phyloP scores from a whole-genome alignment of 495 filamentous ascomycete species.

The Annulohypoxylon nitens region DNA sequence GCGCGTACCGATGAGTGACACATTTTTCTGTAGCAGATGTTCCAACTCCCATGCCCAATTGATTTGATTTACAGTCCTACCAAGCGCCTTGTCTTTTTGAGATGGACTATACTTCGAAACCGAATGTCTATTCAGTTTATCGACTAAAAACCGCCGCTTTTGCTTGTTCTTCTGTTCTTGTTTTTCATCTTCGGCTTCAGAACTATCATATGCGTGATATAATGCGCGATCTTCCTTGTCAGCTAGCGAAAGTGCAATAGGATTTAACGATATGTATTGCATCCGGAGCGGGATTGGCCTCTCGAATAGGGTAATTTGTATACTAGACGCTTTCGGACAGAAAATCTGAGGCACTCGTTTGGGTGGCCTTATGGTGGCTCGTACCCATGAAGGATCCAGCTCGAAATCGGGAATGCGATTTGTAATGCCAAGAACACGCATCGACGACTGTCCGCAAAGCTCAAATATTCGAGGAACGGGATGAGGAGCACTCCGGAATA shows the following conservation, averaged over 20 bases:
- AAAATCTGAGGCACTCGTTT: slow-evolving; percentile 76
- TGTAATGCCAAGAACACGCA: slow-evolving; percentile 87
- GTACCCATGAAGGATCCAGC: slow-evolving; percentile 78
- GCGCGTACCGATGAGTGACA: slow-evolving; percentile 81
- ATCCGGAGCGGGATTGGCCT: slow-evolving; percentile 87
- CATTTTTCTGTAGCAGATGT: slow-evolving; percentile 86
- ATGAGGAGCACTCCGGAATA: slow-evolving; percentile 86
- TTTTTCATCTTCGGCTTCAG: slow-evolving; percentile 74
- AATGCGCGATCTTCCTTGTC: slow-evolving; percentile 71
- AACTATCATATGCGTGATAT: slow-evolving; percentile 56
- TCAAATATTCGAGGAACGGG: slow-evolving; percentile 83
- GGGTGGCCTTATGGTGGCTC: slow-evolving; percentile 70
- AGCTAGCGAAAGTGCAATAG: slow-evolving; percentile 87
- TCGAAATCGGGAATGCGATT: slow-evolving; percentile 68
- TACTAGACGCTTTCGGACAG: slow-evolving; percentile 74
- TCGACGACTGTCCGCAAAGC: slow-evolving; percentile 82
- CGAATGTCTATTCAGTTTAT: slow-evolving; percentile 90
- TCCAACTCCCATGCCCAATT: slow-evolving; percentile 95
- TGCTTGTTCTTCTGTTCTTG: slow-evolving; percentile 66
- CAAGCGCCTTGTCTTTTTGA: slow-evolving; percentile 83
- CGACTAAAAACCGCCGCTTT: slow-evolving; percentile 73
- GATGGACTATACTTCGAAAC: slow-evolving; percentile 81
- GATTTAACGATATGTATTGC: slow-evolving; percentile 95
- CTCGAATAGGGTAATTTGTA: slow-evolving; percentile 92
- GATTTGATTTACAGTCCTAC: slow-evolving; percentile 90